Conservation (phyloP, 2,329 filamentous ascomycete genomes). For the Ceratocystis eucalypticola region DNA sequence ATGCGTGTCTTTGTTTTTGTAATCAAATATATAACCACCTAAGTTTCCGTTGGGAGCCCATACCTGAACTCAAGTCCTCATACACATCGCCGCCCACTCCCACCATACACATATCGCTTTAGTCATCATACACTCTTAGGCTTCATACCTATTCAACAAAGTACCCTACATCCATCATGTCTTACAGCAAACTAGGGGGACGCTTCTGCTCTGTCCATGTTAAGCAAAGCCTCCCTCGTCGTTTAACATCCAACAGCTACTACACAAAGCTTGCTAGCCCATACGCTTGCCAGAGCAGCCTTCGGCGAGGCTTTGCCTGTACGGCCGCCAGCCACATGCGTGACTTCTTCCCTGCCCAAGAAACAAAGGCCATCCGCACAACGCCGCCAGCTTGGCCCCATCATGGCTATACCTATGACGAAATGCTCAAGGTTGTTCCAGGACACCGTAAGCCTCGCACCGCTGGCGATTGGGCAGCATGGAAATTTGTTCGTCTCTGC, state of each 20-base stretch:
- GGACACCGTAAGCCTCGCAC: constrained; percentile 64
- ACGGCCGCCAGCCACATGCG: constrained; percentile 34
- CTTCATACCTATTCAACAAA: neutral
- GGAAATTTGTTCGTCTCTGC: constrained; percentile 60
- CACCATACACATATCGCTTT: neutral
- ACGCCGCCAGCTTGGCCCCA: constrained; percentile 57
- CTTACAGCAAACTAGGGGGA: neutral
- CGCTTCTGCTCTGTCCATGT: constrained; percentile 13
- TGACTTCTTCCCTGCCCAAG: constrained; percentile 50
- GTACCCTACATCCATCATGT: neutral
- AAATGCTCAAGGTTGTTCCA: constrained; percentile 62
- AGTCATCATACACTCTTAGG: neutral
- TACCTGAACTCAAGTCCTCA: neutral
- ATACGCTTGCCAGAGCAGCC: constrained; percentile 14
- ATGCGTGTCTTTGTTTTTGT: neutral
- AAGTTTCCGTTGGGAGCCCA: neutral
- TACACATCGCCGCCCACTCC: neutral
- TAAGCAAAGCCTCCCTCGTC: neutral
- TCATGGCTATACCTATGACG: constrained; percentile 59
- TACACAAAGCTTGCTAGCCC: constrained; percentile 5
- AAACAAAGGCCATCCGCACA: constrained; percentile 46
- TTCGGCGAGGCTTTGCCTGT: constrained; percentile 35
- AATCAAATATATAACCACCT: neutral
- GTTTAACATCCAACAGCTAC: neutral
- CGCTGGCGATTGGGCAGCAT: constrained; percentile 64